Conservation (phyloP, 106 monocot species). For the Platanthera guangdongensis region DNA sequence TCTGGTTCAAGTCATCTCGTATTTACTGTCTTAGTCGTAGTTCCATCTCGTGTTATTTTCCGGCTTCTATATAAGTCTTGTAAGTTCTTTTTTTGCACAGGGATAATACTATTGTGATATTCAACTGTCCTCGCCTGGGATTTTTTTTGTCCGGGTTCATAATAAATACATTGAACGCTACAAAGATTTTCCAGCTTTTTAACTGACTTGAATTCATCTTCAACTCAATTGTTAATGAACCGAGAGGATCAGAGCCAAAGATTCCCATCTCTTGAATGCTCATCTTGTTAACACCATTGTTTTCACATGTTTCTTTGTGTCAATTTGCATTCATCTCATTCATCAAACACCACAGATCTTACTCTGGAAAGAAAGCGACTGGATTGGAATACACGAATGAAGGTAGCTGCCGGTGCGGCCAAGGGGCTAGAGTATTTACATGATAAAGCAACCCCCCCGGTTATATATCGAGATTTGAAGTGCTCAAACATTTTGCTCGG, state of each 20-base stretch:
- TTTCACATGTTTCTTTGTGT: not conserved
- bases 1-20: too few species aligned
- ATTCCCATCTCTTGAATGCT: not conserved
- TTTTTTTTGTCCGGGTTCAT: too few species aligned
- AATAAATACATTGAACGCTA: not conserved
- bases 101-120: too few species aligned
- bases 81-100: too few species aligned
- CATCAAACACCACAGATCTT: not conserved
- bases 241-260: not conserved
- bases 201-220: not conserved
- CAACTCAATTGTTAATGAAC: not conserved
- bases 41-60: too few species aligned
- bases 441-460: slow-evolving; percentile 9
- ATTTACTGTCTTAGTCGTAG: too few species aligned
- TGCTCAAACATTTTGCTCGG: slow-evolving; percentile 6
- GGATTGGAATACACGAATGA: slow-evolving; percentile 3
- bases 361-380: not conserved
- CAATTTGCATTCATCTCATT: not conserved
- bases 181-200: not conserved
- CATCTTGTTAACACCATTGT: not conserved
- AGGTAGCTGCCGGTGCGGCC: slow-evolving; percentile 1
- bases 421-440: slow-evolving; percentile 7
- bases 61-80: too few species aligned
- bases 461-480: slow-evolving; percentile 12
- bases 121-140: too few species aligned